Evolutionary conservation across 257 asterid genomes (phyloP), one percentile per base, ranked within the genome.

Genomic region (Solanum chilense): DNA sequence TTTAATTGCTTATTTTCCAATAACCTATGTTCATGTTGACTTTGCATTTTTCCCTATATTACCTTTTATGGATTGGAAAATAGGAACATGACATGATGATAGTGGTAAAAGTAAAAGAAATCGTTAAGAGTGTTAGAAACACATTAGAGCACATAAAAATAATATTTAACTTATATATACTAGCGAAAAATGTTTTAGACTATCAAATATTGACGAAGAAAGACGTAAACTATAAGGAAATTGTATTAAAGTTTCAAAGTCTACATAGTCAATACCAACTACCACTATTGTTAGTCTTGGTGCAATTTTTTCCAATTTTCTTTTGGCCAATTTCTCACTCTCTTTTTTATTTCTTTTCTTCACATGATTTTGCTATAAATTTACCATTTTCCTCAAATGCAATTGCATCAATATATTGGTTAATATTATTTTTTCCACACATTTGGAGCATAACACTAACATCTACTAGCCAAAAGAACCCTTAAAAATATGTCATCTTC

Each of bases 401-500:
- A 21, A 74, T 37, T 68, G 39, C 37, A 27, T 71, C 78, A 71
- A 31, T 8, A 33, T 71, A 71, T 33, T 71, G 12, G 12, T 70
- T 31, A 1, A 6, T 37, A 37, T n/a, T 31, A 16, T 70, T 70
- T 58, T 33, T 2, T 33, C 5, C 78, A 71, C 78, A 71, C n/a
- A 71, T 18, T 70, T 14, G 77, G 12, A 11, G 21, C 78, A 69
- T 14, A 15, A 66, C 42, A 70, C 44, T 70, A 39, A 23, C 16
- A 12, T 16, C 12, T 3, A 41, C 56, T 75, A 3, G 7, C 56
- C 47, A 9, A 75, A 39, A 21, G 20, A 49, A 5, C 58, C 58
- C 58, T 14, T 49, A 56, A 35, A 64, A 69, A 27, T 23, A 86
- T 90, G 66, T 86, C 90, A 6, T 88, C 90, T 39, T 77, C 89